Percentiles rank a stretch among this genome's conserved stretches.
These are phyloP conservation scores for Triticum dicoccoides DNA, from an alignment of 176 grass and related monocot species.

Conservation along the genomic window DNA sequence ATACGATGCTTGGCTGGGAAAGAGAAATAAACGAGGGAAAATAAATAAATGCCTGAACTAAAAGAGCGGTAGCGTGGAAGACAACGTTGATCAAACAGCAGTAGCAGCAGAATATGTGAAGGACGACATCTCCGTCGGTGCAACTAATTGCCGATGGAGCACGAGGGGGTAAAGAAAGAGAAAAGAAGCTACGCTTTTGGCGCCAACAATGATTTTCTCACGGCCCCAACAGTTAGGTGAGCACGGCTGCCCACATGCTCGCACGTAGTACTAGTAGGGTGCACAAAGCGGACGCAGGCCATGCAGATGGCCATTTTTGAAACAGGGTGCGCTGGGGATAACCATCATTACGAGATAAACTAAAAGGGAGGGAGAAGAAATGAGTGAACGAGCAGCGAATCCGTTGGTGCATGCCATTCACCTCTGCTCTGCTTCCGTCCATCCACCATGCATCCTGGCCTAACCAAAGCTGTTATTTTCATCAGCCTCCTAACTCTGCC, in stretches of 20 bases:
- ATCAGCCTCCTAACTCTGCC: conserved; percentile 30
- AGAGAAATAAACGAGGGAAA: too few relatives aligned
- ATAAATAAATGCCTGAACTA: neutral
- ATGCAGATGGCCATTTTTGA: neutral
- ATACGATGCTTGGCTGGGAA: too few relatives aligned
- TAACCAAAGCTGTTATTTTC: neutral
- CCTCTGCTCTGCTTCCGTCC: neutral
- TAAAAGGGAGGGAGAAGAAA: neutral
- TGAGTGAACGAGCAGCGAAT: neutral
- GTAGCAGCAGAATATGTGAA: neutral
- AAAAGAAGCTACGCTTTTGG: neutral
- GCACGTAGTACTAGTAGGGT: neutral
- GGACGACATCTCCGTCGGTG: neutral
- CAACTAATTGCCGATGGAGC: neutral
- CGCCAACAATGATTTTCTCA: neutral
- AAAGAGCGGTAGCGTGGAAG: too few relatives aligned
- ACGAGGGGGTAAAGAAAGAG: neutral
- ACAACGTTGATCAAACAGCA: too few relatives aligned
- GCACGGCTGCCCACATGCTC: conserved; percentile 15
- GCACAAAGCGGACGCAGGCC: neutral
- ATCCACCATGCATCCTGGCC: neutral
- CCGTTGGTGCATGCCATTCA: neutral
- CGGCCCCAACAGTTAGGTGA: neutral
- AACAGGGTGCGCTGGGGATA: neutral
- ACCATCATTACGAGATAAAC: neutral